Base-by-base conservation (phyloP, 1,284 basidiomycete genomes). In the Microbotryum intermedium region DNA sequence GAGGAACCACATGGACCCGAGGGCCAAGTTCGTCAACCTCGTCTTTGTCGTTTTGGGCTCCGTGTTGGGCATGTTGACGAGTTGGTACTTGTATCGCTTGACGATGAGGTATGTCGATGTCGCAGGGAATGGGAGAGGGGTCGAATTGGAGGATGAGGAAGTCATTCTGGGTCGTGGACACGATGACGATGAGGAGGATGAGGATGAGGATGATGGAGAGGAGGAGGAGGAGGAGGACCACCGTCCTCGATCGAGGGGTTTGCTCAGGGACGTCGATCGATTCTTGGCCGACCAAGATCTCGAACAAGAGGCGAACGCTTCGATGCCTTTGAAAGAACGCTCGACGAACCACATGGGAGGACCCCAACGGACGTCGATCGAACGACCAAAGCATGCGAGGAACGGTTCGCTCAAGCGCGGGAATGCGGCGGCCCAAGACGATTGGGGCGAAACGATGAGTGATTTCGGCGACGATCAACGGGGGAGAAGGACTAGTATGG, bases 1-100 rank as follows among this genome's bases (percentile, higher is more conserved):
- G 64, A 79, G 88, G 48, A 79, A 77, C 34, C 77, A 83, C 50
- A 90, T 90, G 87, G 87, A 89, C 71, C 51, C 69, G 83, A 83
- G 79, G 53, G 83, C 84, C 2, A 86, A 83, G 72, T 73, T 86
- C 30, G 66, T 88, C 60, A 86, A 60, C 52, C 75, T 76, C 3
- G 70, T 79, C 21, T 74, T 87, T 21, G 78, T 88, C 53, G 77
- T 77, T 18, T 79, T 79, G 39, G 84, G 87, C 10, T 71, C 86
- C 39, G 30, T 80, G 3, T 69, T 86, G 45, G 81, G 82, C 2
- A 63, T 82, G 18, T 74, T 80, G 50, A 79, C 86, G 1, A 82
- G 85, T 74, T 84, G 81, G 86, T 88, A 74, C 55, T 83, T 78
- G 4, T 61, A 66, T 47, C 55, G 28, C 2, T 49, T 58, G 26